Evolutionary conservation across 768 basidiomycete genomes (phyloP).

Genomic region (Mrakia hoshinonis): DNA sequence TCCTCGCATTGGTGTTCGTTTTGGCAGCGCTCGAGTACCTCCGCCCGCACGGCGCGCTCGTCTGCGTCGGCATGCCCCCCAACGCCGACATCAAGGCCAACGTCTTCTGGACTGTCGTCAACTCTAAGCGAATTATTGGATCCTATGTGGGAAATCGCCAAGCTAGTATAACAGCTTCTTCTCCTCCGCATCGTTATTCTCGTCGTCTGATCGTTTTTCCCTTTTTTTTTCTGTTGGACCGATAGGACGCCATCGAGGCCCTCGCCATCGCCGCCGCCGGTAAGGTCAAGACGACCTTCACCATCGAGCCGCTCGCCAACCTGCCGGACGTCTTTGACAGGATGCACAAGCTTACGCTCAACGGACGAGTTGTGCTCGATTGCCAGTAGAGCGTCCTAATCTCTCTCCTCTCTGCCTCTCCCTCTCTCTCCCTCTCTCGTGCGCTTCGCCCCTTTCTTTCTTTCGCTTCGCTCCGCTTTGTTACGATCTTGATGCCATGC

Average conservation of each 20-base stretch:
- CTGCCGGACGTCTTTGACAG: slow-evolving; percentile 42
- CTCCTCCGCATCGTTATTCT: too few species aligned
- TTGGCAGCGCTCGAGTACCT: slow-evolving; percentile 54
- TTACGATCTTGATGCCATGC: too few species aligned
- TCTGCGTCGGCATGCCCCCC: slow-evolving; percentile 33
- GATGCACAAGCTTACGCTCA: slow-evolving; percentile 43
- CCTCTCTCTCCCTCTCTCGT: too few species aligned
- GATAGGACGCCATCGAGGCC: slow-evolving; percentile 74
- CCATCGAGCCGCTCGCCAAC: slow-evolving; percentile 47
- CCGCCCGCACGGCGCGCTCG: slow-evolving; percentile 53
- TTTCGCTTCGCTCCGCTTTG: too few species aligned
- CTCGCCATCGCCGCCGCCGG: slow-evolving; percentile 64
- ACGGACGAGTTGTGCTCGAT: slow-evolving; percentile 42
- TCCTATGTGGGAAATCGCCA: slow-evolving; percentile 46
- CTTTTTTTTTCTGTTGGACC: too few species aligned
- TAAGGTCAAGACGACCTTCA: slow-evolving; percentile 51
- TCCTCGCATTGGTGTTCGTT: not conserved
- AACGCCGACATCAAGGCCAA: slow-evolving; percentile 29
- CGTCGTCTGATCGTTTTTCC: too few species aligned
- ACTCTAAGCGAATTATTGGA: slow-evolving; percentile 41
- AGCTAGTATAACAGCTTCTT: too few species aligned
- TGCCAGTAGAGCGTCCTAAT: not conserved
- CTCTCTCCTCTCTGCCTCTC: too few species aligned
- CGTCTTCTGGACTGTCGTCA: slow-evolving; percentile 40
- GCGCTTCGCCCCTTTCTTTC: too few species aligned